These are phyloP conservation scores for Flaveria ramosissima DNA, from an alignment of 129 eudicot species.

Conservation along the genomic window DNA sequence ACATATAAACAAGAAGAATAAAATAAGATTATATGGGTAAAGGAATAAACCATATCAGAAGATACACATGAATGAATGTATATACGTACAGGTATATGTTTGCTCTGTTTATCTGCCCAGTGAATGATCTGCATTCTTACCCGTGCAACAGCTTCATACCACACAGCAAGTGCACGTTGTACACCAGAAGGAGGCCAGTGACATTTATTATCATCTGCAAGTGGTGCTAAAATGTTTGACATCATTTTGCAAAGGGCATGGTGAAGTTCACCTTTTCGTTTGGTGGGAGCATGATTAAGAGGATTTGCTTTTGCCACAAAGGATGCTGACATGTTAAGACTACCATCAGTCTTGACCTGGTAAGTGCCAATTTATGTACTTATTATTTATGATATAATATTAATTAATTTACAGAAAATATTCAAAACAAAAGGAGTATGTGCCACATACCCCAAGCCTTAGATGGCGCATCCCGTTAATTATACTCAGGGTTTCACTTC, in stretches of 20 bases:
- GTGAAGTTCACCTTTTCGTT: conserved; percentile 91
- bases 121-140: conserved; percentile 73
- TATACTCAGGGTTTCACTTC: conserved; percentile 88
- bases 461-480: conserved; percentile 88
- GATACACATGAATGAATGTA: background rate
- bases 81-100: conserved; percentile 80
- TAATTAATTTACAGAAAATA: background rate
- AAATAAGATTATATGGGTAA: background rate
- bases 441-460: conserved; percentile 75
- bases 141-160: conserved; percentile 95
- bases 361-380: conserved; percentile 21
- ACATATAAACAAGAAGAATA: conserved; percentile 1
- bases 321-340: conserved; percentile 80
- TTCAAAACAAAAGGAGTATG: conserved; percentile 1
- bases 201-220: conserved; percentile 85
- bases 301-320: conserved; percentile 96
- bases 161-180: conserved; percentile 72
- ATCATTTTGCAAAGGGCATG: conserved; percentile 92
- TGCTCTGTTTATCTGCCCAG: conserved; percentile 96
- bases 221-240: conserved; percentile 77
- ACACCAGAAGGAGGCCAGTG: conserved; percentile 94
- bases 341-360: conserved; percentile 92
- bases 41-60: background rate
- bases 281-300: conserved; percentile 76
- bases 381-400: background rate